A percentile compares a stretch with the other conserved stretches of the same genome.
phyloP scores from a whole-genome alignment of 2,329 filamentous ascomycete genomes.

The Boeremia exigua region DNA sequence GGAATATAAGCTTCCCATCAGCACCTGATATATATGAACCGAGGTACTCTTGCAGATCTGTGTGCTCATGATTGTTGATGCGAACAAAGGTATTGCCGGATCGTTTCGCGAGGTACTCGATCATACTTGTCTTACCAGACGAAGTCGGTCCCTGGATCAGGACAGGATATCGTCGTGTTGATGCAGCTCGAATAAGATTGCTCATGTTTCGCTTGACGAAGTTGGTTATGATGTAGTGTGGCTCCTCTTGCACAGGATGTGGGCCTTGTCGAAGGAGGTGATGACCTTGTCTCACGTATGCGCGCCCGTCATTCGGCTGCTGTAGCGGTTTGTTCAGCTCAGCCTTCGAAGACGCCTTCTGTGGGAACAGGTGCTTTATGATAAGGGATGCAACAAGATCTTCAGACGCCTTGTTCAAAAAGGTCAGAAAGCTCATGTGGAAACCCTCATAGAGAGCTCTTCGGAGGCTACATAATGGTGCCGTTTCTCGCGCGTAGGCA shows the following conservation, averaged over 20 bases:
- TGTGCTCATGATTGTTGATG: constrained; percentile 99
- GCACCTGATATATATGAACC: constrained; percentile 89
- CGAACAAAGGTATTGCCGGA: constrained; percentile 97
- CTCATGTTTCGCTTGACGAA: constrained; percentile 95
- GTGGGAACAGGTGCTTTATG: constrained; percentile 77
- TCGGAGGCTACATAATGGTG: constrained; percentile 81
- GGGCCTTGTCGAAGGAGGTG: constrained; percentile 88
- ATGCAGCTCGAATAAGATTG: constrained; percentile 91
- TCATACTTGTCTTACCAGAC: constrained; percentile 98
- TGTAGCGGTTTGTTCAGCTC: constrained; percentile 80
- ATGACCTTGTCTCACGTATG: constrained; percentile 84
- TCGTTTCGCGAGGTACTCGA: constrained; percentile 95
- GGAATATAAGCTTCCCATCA: constrained; percentile 85
- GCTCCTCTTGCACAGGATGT: constrained; percentile 70
- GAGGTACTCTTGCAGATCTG: constrained; percentile 95
- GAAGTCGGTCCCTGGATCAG: constrained; percentile 97
- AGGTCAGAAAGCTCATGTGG: constrained; percentile 95
- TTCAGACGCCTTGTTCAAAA: constrained; percentile 83
- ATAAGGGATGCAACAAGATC: constrained; percentile 79
- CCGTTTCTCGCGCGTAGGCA: constrained; percentile 84
- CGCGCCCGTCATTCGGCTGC: constrained; percentile 74
- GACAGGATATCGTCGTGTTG: constrained; percentile 89
- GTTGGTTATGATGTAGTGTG: constrained; percentile 94
- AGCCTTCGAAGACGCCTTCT: constrained; percentile 70
- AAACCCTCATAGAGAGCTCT: constrained; percentile 93